Evolutionary conservation across 129 eudicot species (phyloP).

Genomic region (Logfia minima): DNA sequence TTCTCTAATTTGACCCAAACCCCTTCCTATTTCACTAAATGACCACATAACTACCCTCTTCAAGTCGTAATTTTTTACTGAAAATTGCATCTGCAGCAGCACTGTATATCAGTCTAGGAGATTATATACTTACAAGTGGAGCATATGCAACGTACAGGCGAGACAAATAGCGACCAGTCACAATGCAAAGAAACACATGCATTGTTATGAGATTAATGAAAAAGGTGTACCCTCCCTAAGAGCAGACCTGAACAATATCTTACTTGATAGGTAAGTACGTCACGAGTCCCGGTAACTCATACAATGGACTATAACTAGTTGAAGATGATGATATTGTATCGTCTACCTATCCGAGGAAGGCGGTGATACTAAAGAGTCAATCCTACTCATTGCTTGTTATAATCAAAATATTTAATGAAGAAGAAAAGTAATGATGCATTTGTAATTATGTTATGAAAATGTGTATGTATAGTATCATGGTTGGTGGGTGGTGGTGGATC

Average conservation of each 20-base stretch:
- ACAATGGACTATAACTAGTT: slow-evolving; percentile 53
- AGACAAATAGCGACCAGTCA: slow-evolving; percentile 90
- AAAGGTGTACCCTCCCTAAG: slow-evolving; percentile 99
- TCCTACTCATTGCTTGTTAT: neutral
- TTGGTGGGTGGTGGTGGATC: neutral
- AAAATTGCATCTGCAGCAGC: neutral
- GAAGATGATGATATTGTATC: slow-evolving; percentile 48
- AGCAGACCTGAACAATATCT: slow-evolving; percentile 73
- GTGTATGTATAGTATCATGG: neutral
- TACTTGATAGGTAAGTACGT: slow-evolving; percentile 73
- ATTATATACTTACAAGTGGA: slow-evolving; percentile 71
- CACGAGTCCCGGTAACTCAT: slow-evolving; percentile 74
- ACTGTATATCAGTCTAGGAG: neutral
- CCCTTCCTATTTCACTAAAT: too few species aligned
- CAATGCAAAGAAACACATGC: slow-evolving; percentile 97
- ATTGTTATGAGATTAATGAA: slow-evolving; percentile 95
- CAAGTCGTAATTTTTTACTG: too few species aligned
- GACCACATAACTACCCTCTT: too few species aligned
- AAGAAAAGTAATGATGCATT: neutral
- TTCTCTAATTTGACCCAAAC: too few species aligned
- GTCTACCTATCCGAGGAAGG: slow-evolving; percentile 31
- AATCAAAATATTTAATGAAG: neutral
- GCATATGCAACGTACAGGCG: slow-evolving; percentile 95
- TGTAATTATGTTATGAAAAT: neutral
- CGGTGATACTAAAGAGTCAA: neutral